These are phyloP conservation scores for Phoma sp. DNA, from an alignment of 2,329 filamentous ascomycete genomes.

Conservation along the genomic window DNA sequence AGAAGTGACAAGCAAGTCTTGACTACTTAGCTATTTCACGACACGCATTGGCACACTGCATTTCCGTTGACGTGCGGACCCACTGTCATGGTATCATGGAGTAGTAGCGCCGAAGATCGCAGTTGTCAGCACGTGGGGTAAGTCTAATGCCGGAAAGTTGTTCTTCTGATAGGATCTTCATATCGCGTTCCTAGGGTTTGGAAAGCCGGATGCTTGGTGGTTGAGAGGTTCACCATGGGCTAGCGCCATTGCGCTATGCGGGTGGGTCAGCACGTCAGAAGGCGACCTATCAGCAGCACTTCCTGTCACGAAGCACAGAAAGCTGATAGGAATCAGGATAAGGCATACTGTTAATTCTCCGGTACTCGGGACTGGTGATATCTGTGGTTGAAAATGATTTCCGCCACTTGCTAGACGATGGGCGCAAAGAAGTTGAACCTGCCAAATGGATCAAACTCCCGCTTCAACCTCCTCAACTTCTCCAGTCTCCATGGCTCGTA, in stretches of 20 bases:
- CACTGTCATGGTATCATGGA: slow-evolving; percentile 18
- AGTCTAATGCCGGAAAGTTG: too few species aligned
- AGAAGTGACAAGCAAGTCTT: background rate
- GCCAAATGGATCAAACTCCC: slow-evolving; percentile 40
- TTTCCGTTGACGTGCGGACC: slow-evolving; percentile 15
- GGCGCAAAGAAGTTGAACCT: slow-evolving; percentile 40
- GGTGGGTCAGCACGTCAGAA: slow-evolving; percentile 19
- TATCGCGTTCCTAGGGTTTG: background rate
- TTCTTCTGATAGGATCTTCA: background rate
- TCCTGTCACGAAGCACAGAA: background rate
- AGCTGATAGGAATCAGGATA: background rate
- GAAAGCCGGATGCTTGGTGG: background rate
- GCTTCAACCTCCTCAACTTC: slow-evolving; percentile 41
- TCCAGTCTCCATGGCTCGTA: slow-evolving; percentile 42
- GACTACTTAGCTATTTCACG: slow-evolving; percentile 1
- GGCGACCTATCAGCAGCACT: background rate
- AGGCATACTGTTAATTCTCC: background rate
- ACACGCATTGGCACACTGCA: background rate
- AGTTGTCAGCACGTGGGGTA: slow-evolving; percentile 2
- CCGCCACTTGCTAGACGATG: slow-evolving; percentile 6
- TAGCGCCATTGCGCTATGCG: slow-evolving; percentile 18
- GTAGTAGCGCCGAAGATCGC: slow-evolving; percentile 9
- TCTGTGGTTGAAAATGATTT: background rate
- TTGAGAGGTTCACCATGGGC: background rate
- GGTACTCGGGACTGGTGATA: background rate